Percentiles rank a stretch among this genome's conserved stretches.
phyloP scores from a whole-genome alignment of 345 rosid species.

The Pistacia integerrima region DNA sequence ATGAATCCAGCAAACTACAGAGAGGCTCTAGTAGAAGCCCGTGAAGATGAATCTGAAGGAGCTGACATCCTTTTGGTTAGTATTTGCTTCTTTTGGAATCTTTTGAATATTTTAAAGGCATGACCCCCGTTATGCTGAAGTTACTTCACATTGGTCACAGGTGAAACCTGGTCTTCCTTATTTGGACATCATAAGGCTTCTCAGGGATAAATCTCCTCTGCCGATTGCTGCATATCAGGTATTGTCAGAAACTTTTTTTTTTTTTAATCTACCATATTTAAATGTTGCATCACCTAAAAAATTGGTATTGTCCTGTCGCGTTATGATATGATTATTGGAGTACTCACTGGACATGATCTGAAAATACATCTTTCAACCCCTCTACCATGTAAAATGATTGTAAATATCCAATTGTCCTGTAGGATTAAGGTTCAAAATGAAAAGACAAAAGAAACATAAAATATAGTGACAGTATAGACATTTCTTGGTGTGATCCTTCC shows the following conservation, averaged over 20 bases:
- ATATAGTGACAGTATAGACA: background rate
- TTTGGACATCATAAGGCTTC: slow-evolving; percentile 89
- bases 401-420: background rate
- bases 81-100: slow-evolving; percentile 19
- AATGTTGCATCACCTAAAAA: too few relatives aligned
- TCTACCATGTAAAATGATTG: too few relatives aligned
- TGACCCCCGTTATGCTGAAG: slow-evolving; percentile 16
- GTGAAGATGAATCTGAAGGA: slow-evolving; percentile 92
- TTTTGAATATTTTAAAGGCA: background rate
- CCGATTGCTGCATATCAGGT: slow-evolving; percentile 98
- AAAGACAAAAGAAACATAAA: background rate
- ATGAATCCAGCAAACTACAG: slow-evolving; percentile 96
- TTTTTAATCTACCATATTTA: too few relatives aligned
- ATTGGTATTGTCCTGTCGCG: background rate
- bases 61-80: slow-evolving; percentile 93
- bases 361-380: background rate
- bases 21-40: slow-evolving; percentile 86
- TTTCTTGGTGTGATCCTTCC: background rate
- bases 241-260: slow-evolving; percentile 10
- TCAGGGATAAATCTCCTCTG: slow-evolving; percentile 72
- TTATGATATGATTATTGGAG: too few relatives aligned
- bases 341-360: background rate
- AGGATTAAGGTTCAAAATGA: background rate
- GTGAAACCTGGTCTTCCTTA: slow-evolving; percentile 98
- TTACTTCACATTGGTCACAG: slow-evolving; percentile 37